phyloP scores from a whole-genome alignment of 768 basidiomycete genomes.

The Rossbeevera mucosa region DNA sequence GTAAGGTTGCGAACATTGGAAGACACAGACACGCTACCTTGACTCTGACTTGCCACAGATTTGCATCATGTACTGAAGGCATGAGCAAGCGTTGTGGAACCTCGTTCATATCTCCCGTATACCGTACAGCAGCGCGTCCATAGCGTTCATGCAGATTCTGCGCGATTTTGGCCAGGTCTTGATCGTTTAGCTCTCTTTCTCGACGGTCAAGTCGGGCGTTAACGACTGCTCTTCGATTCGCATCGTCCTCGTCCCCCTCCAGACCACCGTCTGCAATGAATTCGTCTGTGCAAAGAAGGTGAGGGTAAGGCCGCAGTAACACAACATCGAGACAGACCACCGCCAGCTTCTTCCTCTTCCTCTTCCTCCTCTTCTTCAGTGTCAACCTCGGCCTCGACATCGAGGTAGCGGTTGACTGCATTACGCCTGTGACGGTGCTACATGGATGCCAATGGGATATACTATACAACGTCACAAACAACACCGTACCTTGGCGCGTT shows the following conservation, averaged over 20 bases:
- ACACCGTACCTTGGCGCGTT: constrained; percentile 55
- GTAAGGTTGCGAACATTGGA: neutral
- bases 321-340: constrained; percentile 33
- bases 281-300: constrained; percentile 42
- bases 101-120: constrained; percentile 89
- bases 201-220: constrained; percentile 70
- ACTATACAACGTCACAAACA: neutral
- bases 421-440: constrained; percentile 65
- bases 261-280: constrained; percentile 61
- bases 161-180: constrained; percentile 82
- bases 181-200: constrained; percentile 68
- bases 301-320: constrained; percentile 2
- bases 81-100: constrained; percentile 91
- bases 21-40: constrained; percentile 50
- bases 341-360: constrained; percentile 71
- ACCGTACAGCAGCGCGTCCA: constrained; percentile 61
- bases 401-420: constrained; percentile 78
- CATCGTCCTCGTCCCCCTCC: constrained; percentile 64
- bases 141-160: constrained; percentile 77
- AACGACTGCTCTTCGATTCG: constrained; percentile 45
- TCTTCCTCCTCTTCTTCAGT: constrained; percentile 97
- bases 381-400: constrained; percentile 93
- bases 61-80: constrained; percentile 95
- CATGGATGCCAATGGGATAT: constrained; percentile 7
- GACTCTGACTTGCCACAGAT: constrained; percentile 91